Evolutionary conservation across 176 grass and related monocot genomes (phyloP).

Genomic region (Themeda triandra): DNA sequence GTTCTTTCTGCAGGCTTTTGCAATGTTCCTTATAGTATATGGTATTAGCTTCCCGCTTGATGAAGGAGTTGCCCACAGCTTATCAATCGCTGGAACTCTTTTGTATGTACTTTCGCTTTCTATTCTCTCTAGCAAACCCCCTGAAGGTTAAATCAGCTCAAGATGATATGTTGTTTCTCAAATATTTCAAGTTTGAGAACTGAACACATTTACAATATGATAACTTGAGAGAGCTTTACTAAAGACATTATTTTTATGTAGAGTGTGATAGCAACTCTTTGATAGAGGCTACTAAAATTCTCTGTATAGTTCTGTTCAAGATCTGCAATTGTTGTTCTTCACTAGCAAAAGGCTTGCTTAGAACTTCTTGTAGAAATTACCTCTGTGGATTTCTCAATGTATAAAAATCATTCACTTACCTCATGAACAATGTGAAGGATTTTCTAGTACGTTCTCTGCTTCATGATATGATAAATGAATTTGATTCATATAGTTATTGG

Average conservation of each 20-base stretch:
- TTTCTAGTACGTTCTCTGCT: not conserved
- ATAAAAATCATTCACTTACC: not conserved
- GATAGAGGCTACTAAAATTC: not conserved
- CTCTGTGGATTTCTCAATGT: not conserved
- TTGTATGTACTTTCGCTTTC: constrained; percentile 53
- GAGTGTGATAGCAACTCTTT: not conserved
- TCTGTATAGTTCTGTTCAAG: not conserved
- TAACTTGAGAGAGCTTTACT: not conserved
- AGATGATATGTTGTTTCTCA: not conserved
- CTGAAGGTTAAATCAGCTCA: not conserved
- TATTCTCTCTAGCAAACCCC: constrained; percentile 21
- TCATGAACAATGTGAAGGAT: not conserved
- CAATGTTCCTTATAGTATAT: constrained; percentile 93
- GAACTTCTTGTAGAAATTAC: not conserved
- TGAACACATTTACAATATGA: constrained; percentile 5
- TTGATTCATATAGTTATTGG: not conserved
- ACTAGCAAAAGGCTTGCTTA: not conserved
- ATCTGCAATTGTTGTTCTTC: not conserved
- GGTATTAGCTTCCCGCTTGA: constrained; percentile 68
- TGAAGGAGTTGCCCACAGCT: constrained; percentile 62
- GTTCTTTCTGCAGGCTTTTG: constrained; percentile 62
- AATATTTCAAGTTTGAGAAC: not conserved
- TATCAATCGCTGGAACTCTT: constrained; percentile 84
- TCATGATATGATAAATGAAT: constrained; percentile 13
- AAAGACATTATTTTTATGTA: constrained; percentile 18